These are phyloP conservation scores for Astrocystis sublimbata DNA, from an alignment of 495 filamentous ascomycete genomes.

Conservation along the genomic window DNA sequence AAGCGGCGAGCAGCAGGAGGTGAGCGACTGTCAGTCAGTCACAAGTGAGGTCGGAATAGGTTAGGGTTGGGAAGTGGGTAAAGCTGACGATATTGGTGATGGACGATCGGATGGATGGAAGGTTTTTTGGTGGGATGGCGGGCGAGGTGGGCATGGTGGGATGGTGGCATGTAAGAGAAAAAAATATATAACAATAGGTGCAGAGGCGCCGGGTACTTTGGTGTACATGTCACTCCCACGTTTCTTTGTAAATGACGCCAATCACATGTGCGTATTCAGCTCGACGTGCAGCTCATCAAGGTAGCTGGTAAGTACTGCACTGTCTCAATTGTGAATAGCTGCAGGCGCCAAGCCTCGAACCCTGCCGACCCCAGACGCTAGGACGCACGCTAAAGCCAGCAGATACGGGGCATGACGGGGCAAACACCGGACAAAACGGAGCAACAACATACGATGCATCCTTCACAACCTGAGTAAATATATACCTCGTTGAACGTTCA, in stretches of 20 bases:
- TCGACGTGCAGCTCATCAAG: neutral
- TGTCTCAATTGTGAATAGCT: too few species aligned
- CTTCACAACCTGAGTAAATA: neutral
- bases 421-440: too few species aligned
- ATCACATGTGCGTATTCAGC: too few species aligned
- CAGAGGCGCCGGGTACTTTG: neutral
- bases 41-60: too few species aligned
- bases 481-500: too few species aligned
- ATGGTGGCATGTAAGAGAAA: neutral
- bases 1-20: neutral
- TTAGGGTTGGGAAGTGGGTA: neutral
- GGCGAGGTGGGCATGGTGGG: too few species aligned
- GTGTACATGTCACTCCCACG: neutral
- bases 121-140: too few species aligned
- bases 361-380: conserved; percentile 8
- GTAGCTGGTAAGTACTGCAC: too few species aligned
- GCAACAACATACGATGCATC: neutral
- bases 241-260: too few species aligned
- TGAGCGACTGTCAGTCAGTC: neutral
- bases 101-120: neutral
- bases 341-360: neutral
- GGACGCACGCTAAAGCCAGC: neutral
- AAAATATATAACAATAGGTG: conserved; percentile 8
- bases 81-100: neutral
- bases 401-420: neutral